Base-by-base conservation (phyloP, 1,139 yeast genomes). In the Yamadazyma jaroonii region DNA sequence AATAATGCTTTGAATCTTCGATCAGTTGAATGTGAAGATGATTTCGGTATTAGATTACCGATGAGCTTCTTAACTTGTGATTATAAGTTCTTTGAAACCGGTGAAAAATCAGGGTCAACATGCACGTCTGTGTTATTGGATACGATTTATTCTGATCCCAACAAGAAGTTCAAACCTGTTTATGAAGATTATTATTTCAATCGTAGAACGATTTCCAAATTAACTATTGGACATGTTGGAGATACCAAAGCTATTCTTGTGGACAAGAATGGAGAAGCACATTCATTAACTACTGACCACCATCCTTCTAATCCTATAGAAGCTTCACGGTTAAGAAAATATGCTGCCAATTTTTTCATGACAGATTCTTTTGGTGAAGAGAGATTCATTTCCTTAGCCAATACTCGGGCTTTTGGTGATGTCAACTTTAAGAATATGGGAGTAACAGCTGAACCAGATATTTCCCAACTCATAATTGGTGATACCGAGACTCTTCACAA, bases 301-400 rank as follows among this genome's bases (percentile, higher is more conserved):
- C 97, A 90, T 59, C 96, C 97, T 3, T 78, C 87, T 2, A 83
- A 89, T 35, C 84, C 90, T 1, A 67, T 78, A 11, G 98, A 92
- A 58, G 77, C 86, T 1, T 68, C 77, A 38, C 66, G 98, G 43
- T 64, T 92, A 37, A 70, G 84, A 31, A 74, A 78, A 45, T 86
- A 76, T 50, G 74, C 84, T n/a, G 77, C 94, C 4, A 82, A 81
- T 33, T 77, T 86, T 52, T 79, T 86, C 53, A 75, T 77, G 81
- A 82, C 88, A 3, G 97, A 92, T 56, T 84, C 97, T 6, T 92
- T 90, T 64, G 98, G 98, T 3, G 96, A 89, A 53, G 88, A 85
- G 52, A 60, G 98, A 44, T 90, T 84, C 52, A 76, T 88, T 32
- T 77, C 84, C 44, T 81, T 82, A 52, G 96, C 97, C 30, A 92